Evolutionary conservation across 768 basidiomycete species (phyloP).

Genomic region (Gymnopilus dilepis): DNA sequence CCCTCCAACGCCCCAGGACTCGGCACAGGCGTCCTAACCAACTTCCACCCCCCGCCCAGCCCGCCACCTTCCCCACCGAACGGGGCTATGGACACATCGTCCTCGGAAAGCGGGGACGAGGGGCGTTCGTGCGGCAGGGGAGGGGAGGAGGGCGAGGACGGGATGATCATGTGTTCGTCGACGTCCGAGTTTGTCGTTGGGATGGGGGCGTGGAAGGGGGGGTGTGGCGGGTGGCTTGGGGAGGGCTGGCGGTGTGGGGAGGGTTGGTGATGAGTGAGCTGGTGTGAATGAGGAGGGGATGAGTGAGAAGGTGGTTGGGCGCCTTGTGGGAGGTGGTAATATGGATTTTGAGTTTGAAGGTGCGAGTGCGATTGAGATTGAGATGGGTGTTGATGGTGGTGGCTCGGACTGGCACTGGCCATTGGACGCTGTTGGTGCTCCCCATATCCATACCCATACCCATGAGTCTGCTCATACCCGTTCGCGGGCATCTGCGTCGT

Average conservation of each 20-base stretch:
- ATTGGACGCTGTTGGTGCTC: no score
- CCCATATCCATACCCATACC: background rate
- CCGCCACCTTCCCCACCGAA: constrained; percentile 19
- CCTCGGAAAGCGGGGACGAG: constrained; percentile 38
- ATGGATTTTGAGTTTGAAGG: no score
- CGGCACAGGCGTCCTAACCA: constrained; percentile 32
- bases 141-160: constrained; percentile 12
- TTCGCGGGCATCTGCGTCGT: constrained; percentile 6
- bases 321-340: no score
- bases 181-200: constrained; percentile 39
- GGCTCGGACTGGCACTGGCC: constrained; percentile 1
- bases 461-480: background rate
- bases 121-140: no score
- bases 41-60: constrained; percentile 57
- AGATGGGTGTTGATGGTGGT: background rate
- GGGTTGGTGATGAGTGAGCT: background rate
- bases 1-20: constrained; percentile 10
- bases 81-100: constrained; percentile 42
- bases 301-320: background rate
- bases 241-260: background rate
- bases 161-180: constrained; percentile 48
- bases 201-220: constrained; percentile 19
- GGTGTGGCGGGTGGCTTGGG: background rate
- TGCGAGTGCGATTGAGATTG: background rate
- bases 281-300: background rate